Base-by-base conservation (phyloP, 768 basidiomycete genomes). In the Trametes punicea region DNA sequence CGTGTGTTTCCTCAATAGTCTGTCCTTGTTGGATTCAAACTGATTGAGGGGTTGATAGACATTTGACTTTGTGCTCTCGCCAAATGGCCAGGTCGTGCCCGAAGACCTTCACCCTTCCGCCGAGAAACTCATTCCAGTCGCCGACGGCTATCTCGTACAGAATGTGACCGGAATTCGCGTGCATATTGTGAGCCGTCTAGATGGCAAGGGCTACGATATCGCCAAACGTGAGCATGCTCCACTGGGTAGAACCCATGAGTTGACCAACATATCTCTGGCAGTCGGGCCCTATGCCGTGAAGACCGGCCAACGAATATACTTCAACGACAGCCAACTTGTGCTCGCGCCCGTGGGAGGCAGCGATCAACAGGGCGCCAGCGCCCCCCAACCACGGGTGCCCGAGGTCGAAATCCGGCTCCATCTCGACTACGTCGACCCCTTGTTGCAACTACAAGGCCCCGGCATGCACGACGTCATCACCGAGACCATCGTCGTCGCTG, bases 161-260 rank as follows among this genome's bases (percentile, higher is more conserved):
- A 87, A 93, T 65, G 75, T 93, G 8, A 80, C 86, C 2, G 93
- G 93, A 6, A 79, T 97, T 44, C 81, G 90, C 33, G 79, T 85
- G 1, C 85, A 84, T 58, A 85, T 95, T 18, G 84, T 90, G 21
- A 87, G 82, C 65, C 78, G 92, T 25, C 68, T 93, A 50, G 93
- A 95, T 63, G 86, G 87, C 11, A 85, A 78, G 62, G 93, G 93
- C 7, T 96, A 93, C 63, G 90, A 96, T 63, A 79, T 98, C 50
- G 80, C 87, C 30, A 90, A 84, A 74, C 73, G 94, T 94, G 63
- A 65, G 87, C 18, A 13, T 44, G 3, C 23, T 26, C 2, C 15
- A 5, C 10, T 15, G 4, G 18, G 4, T 1, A 13, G 25, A 2
- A 41, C 21, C 6, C 21, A 41, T 11, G 5, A 39, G n/a, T 11